Evolutionary conservation across 1,284 basidiomycete species (phyloP), one percentile per base, ranked within the genome.

Genomic region (Rhodotorula sp.): DNA sequence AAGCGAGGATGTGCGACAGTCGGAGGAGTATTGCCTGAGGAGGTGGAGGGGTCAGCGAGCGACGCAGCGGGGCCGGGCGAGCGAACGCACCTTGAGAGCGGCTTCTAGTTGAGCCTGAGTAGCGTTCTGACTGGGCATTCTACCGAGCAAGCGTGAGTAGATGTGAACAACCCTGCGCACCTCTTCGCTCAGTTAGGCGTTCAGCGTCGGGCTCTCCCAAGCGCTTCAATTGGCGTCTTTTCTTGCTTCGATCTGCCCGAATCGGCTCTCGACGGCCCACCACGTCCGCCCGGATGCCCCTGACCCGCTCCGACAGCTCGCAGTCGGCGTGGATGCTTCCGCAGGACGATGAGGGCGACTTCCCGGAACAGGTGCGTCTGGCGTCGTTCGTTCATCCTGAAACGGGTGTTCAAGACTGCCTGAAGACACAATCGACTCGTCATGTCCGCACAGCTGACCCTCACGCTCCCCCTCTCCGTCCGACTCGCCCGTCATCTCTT

Each of bases 1-100:
- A 67, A 13, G 68, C 68, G 57, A 70, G 58, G 44, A 70, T 59
- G 53, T 53, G 64, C 19, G 68, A 65, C 19, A 70, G 58, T 7
- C 64, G 36, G n/a, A 59, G 29, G 24, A 59, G 61, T 15, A 64
- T 70, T 1, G 64, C 46, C 68, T 70, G 64, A 19, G 36, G 29
- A 51, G 8, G 27, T 15, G 13, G 20, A 20, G 19, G 36, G 20
- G 62, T 59, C 9, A 59, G 67, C 34, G 32, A 17, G 24, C 22
- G 11, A 22, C 46, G 0, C 20, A 13, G 13, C 27, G n/a, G n/a
- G 10, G 4, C 7, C 2, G 49, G 34, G 22, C 6, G 52, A n/a
- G 24, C 5, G 17, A 8, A 39, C 53, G 24, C 30, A 66, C 68
- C 54, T 70, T 70, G 64, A 61, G 66, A 3, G 64, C 46, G 0